These are phyloP conservation scores for Ceratobasidium sp. DNA, from an alignment of 1,284 basidiomycete species.

Conservation along the genomic window DNA sequence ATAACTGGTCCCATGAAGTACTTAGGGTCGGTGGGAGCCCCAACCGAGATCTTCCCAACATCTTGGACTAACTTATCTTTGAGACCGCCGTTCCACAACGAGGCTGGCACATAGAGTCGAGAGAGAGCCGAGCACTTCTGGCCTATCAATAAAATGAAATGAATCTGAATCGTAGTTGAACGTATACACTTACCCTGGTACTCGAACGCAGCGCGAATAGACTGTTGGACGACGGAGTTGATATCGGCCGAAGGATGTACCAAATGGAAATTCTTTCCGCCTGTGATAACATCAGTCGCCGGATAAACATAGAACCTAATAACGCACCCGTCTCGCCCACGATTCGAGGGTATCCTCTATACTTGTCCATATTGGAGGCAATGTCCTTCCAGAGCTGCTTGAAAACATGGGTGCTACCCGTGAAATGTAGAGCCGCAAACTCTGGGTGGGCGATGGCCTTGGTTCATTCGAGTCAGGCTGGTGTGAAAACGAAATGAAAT, in stretches of 20 bases:
- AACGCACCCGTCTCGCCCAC: conserved; percentile 86
- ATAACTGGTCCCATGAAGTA: conserved; percentile 98
- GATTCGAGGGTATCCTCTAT: conserved; percentile 91
- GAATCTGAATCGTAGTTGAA: conserved; percentile 25
- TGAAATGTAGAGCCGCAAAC: conserved; percentile 96
- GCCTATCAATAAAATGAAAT: conserved; percentile 60
- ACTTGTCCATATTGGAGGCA: conserved; percentile 85
- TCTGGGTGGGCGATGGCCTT: conserved; percentile 77
- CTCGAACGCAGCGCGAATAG: conserved; percentile 92
- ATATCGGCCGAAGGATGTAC: conserved; percentile 91
- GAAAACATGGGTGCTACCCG: conserved; percentile 96
- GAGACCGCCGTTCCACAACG: conserved; percentile 90
- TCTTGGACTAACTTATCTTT: conserved; percentile 82
- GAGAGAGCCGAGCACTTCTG: conserved; percentile 99
- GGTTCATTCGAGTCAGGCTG: not conserved
- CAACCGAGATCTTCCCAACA: conserved; percentile 87
- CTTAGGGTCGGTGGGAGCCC: conserved; percentile 79
- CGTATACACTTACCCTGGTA: conserved; percentile 78
- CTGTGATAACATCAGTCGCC: conserved; percentile 54
- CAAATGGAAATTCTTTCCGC: conserved; percentile 99
- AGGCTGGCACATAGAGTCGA: conserved; percentile 88
- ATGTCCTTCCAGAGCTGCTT: conserved; percentile 97
- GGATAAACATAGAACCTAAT: not conserved
- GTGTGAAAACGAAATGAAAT: not conserved
- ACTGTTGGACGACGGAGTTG: conserved; percentile 89